Percentiles rank a stretch among this genome's conserved stretches.
These are phyloP conservation scores for Nigrograna mackinnonii DNA, from an alignment of 2,329 filamentous ascomycete genomes.

Conservation along the genomic window DNA sequence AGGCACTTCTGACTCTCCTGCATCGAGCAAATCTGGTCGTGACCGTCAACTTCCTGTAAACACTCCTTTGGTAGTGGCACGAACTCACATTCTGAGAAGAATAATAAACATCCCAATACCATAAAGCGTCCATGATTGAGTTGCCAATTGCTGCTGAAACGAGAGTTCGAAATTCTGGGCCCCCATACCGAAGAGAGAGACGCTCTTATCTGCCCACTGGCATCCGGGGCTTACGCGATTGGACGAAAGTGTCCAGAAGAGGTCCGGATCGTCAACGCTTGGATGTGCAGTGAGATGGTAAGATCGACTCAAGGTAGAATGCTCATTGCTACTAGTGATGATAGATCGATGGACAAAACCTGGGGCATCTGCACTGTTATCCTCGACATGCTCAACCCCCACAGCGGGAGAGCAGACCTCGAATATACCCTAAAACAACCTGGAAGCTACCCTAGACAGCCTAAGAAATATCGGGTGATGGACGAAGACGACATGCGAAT, in stretches of 20 bases:
- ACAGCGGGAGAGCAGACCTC: background rate
- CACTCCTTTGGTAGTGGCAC: background rate
- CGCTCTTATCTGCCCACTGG: background rate
- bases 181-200: conserved; percentile 1
- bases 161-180: conserved; percentile 16
- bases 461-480: background rate
- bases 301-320: background rate
- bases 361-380: background rate
- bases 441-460: background rate
- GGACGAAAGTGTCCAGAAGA: background rate
- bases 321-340: background rate
- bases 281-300: background rate
- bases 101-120: conserved; percentile 32
- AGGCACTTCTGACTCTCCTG: conserved; percentile 22
- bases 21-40: conserved; percentile 26
- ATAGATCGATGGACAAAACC: background rate
- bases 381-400: background rate
- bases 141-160: conserved; percentile 21
- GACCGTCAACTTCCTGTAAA: conserved; percentile 1
- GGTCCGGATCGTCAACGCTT: background rate
- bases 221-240: background rate
- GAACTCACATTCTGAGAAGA: conserved; percentile 26
- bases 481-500: background rate
- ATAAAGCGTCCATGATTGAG: conserved; percentile 33
- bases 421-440: background rate